Base-by-base conservation (phyloP, 2,329 filamentous ascomycete species). In the Rosellinia necatrix region DNA sequence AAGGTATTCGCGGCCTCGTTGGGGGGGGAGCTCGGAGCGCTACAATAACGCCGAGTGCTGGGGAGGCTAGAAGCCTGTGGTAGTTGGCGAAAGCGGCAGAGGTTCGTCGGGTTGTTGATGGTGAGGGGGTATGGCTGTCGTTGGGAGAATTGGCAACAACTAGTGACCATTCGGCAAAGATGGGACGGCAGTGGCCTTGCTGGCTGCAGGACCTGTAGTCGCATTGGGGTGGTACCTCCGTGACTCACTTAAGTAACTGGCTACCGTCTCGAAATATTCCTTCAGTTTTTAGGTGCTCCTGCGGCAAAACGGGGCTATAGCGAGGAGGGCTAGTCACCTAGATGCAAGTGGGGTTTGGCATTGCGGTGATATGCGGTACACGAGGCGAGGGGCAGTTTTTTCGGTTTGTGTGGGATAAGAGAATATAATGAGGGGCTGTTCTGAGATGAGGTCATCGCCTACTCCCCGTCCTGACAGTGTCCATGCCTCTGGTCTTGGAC, bases 171-270 rank as follows among this genome's bases (percentile, higher is more conserved):
- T 29, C 22, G 41, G 32, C 24, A n/a, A n/a, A 44, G 37, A 9
- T 29, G 24, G 24, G 43, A 42, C 49, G 42, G 19, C 9, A 58
- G 25, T 47, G 58, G 51, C 53, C 38, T 56, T 27, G 50, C 32
- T 21, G 49, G 19, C 49, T 29, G 56, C 32, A 53, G 49, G 19
- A 38, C 41, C 12, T 24, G 51, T 38, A 59, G 49, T 59, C 59
- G 59, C 59, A 61, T 61, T 54, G 56, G 49, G 29, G 47, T 37
- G 10, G 15, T 60, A 56, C 52, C n/a, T n/a, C n/a, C n/a, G 52
- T 57, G 59, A 60, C 49, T 61, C 56, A 61, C 56, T 61, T 35
- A 15, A n/a, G n/a, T n/a, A n/a, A 56, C 52, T 57, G 40, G 49
- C 44, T 59, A 46, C 44, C 41, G 21, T 49, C 53, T 46, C 22